Conservation (phyloP, 2,329 filamentous ascomycete genomes). For the Claviceps quebecensis region DNA sequence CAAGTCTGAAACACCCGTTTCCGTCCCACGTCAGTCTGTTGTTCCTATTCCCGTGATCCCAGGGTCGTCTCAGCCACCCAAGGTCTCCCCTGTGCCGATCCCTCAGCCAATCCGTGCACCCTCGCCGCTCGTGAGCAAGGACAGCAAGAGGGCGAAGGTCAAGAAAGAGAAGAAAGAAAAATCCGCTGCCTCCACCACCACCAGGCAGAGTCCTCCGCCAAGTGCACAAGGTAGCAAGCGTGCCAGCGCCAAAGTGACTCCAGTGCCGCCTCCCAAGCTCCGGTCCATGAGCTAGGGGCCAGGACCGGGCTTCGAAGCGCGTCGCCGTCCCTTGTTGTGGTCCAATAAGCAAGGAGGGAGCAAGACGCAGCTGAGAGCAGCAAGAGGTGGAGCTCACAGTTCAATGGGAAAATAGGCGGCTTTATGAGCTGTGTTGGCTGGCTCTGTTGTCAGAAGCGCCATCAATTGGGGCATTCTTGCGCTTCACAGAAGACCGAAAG, state of each 20-base stretch:
- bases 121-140: conserved; percentile 13
- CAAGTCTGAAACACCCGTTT: conserved; percentile 15
- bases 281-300: conserved; percentile 12
- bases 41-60: conserved; percentile 24
- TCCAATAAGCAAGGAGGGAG: background rate
- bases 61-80: conserved; percentile 14
- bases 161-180: conserved; percentile 18
- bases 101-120: conserved; percentile 6
- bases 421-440: background rate
- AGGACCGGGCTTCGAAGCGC: background rate
- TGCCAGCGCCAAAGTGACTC: conserved; percentile 11
- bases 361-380: background rate
- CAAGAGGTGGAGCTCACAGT: background rate
- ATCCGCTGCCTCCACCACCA: conserved; percentile 4
- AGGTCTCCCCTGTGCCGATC: conserved; percentile 13
- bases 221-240: conserved; percentile 9
- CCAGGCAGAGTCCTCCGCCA: conserved; percentile 10
- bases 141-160: conserved; percentile 16
- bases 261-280: conserved; percentile 13
- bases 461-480: too few species aligned
- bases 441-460: background rate
- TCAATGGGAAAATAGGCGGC: background rate
- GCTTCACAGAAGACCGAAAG: background rate
- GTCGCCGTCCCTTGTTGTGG: background rate
- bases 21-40: conserved; percentile 15